Base-by-base conservation (phyloP, 163 green algal species). In the Scenedesmus sp. region DNA sequence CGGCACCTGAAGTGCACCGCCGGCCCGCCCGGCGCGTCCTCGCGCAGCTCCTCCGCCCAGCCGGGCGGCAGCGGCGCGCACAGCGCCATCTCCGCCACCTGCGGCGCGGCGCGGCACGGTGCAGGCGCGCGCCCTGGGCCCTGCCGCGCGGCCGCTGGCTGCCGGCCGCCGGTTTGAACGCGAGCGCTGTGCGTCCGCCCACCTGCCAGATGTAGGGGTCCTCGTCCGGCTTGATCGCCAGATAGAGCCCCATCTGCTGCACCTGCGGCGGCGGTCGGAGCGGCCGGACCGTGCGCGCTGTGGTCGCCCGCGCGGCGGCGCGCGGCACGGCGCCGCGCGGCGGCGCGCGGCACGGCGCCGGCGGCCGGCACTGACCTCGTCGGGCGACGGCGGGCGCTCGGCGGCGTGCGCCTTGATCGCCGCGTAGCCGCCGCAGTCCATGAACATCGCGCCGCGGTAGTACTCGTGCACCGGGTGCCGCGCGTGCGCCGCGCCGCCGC, bases 371-470 rank as follows among this genome's bases (percentile, higher is more conserved):
- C 45, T 60, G 33, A 85, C 80, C 60, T 85, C 80, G 4, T 85
- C 80, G 26, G n/a, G 17, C 29, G 53, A 80, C 13, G 81, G 75
- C 4, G 81, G 81, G n/a, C 53, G 11, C 5, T 63, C 53, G n/a
- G 29, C 34, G 13, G 64, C 64, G 31, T 77, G 34, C 13, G 62
- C 29, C 64, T 77, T 67, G 20, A 86, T 58, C 42, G 70, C 39
- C 33, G 60, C 56, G 45, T 84, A 86, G 11, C 81, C 81, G 5
- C 81, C 81, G 13, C 20, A 28, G 63, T 86, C 81, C 81, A 86
- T 84, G 56, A 86, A 86, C 51, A 86, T 81, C 1, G 81, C 81
- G 11, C 81, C 81, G 18, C 44, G 70, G 60, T 86, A 86, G 65
- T 86, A 86, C 6, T 54, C 81, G 33, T 70, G 42, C 18, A 80